Percentiles rank a stretch among this genome's conserved stretches.
phyloP scores from a whole-genome alignment of 2,329 filamentous ascomycete species.

The Ascochyta rabiei region DNA sequence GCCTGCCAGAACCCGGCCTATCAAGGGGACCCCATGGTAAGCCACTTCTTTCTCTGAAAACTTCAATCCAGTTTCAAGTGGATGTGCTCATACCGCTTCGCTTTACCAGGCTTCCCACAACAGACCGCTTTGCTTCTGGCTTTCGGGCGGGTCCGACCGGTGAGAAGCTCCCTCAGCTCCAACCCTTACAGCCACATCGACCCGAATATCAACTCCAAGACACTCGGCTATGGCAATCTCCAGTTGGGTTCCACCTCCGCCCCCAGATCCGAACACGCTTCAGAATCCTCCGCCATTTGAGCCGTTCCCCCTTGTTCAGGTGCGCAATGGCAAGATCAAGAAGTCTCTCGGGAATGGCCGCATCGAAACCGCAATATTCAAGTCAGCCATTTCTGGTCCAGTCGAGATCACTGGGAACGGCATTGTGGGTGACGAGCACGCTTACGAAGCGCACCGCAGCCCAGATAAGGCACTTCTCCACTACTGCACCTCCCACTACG shows the following conservation, averaged over 20 bases:
- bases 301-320: conserved; percentile 60
- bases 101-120: neutral
- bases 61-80: neutral
- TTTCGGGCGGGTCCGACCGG: conserved; percentile 7
- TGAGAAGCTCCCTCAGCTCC: neutral
- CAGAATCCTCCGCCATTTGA: conserved; percentile 32
- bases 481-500: conserved; percentile 67
- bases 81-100: conserved; percentile 9
- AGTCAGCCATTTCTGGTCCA: conserved; percentile 52
- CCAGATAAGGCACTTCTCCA: conserved; percentile 67
- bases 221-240: conserved; percentile 20
- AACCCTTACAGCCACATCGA: neutral
- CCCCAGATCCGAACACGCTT: conserved; percentile 28
- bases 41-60: neutral
- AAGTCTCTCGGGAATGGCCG: conserved; percentile 59
- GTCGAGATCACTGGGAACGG: conserved; percentile 58
- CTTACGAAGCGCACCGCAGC: conserved; percentile 66
- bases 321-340: conserved; percentile 64
- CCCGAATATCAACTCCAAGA: neutral
- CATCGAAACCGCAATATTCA: conserved; percentile 62
- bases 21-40: conserved; percentile 4
- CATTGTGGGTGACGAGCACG: conserved; percentile 66
- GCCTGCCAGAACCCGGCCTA: neutral
- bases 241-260: conserved; percentile 29
- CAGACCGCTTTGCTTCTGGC: neutral